These are phyloP conservation scores for Paraconiothyrium sp. DNA, from an alignment of 2,329 filamentous ascomycete species.

Conservation along the genomic window DNA sequence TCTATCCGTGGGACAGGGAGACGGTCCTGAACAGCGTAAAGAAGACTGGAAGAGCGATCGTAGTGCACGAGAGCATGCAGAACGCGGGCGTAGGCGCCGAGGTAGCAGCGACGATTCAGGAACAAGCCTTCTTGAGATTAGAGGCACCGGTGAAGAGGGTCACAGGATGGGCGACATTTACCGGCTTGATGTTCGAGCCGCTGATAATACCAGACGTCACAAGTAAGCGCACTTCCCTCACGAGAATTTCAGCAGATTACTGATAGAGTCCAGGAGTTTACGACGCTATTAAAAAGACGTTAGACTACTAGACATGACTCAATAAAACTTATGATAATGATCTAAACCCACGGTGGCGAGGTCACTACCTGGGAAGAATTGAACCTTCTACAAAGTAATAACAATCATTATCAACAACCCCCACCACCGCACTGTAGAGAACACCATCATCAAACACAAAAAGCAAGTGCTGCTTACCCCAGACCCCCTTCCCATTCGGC, in stretches of 20 bases:
- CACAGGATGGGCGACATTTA: slow-evolving; percentile 89
- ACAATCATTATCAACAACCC: too few species aligned
- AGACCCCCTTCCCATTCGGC: neutral
- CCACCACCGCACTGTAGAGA: too few species aligned
- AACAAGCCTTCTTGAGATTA: slow-evolving; percentile 82
- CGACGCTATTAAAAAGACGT: slow-evolving; percentile 57
- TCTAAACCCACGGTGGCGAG: too few species aligned
- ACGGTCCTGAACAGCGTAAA: slow-evolving; percentile 82
- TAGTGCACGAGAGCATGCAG: slow-evolving; percentile 92
- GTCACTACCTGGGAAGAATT: too few species aligned
- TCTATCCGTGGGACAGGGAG: slow-evolving; percentile 91
- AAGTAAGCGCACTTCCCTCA: slow-evolving; percentile 67
- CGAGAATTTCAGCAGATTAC: neutral
- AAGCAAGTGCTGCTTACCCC: too few species aligned
- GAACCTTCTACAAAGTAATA: too few species aligned
- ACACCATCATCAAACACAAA: too few species aligned
- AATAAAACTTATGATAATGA: neutral
- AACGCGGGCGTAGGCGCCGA: slow-evolving; percentile 91
- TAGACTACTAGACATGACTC: slow-evolving; percentile 53
- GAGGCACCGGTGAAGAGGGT: slow-evolving; percentile 88
- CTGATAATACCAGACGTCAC: slow-evolving; percentile 82
- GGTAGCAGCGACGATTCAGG: slow-evolving; percentile 87
- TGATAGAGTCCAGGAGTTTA: slow-evolving; percentile 52
- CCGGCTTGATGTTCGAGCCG: slow-evolving; percentile 77
- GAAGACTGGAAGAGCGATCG: slow-evolving; percentile 85